phyloP scores from a whole-genome alignment of 106 monocot genomes.

The Amphibolis antarctica region DNA sequence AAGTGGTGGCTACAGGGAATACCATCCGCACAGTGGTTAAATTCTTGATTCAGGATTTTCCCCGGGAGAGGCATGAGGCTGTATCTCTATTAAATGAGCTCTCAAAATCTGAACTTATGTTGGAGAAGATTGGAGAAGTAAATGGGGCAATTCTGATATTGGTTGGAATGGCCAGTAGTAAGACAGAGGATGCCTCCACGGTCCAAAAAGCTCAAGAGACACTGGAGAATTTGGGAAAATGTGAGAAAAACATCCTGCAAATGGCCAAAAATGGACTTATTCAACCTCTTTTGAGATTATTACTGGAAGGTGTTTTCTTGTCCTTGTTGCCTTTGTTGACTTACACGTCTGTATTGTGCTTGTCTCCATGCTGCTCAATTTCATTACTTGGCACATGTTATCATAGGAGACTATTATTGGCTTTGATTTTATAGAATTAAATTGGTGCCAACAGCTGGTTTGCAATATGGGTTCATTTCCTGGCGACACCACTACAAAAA shows the following conservation, averaged over 20 bases:
- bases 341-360: neutral
- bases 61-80: slow-evolving; percentile 67
- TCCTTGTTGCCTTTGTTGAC: neutral
- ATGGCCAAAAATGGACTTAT: slow-evolving; percentile 96
- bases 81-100: slow-evolving; percentile 76
- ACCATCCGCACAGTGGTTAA: slow-evolving; percentile 72
- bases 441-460: no score
- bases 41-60: slow-evolving; percentile 50
- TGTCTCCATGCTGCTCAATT: no score
- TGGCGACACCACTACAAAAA: no score
- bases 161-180: slow-evolving; percentile 67
- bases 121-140: slow-evolving; percentile 81
- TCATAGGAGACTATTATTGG: no score
- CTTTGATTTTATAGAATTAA: no score
- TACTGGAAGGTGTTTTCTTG: slow-evolving; percentile 41
- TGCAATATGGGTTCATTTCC: no score
- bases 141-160: slow-evolving; percentile 79
- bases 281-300: slow-evolving; percentile 60
- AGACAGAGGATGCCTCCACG: slow-evolving; percentile 41
- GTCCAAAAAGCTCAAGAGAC: slow-evolving; percentile 62
- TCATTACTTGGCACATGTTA: no score
- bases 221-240: slow-evolving; percentile 68
- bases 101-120: slow-evolving; percentile 56
- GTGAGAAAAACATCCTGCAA: slow-evolving; percentile 67
- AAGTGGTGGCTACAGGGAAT: slow-evolving; percentile 43